Percentiles rank a stretch among this genome's conserved stretches.
These are phyloP conservation scores for Chrysosphaeria jannelii DNA, from an alignment of 2,329 filamentous ascomycete genomes.

Conservation along the genomic window DNA sequence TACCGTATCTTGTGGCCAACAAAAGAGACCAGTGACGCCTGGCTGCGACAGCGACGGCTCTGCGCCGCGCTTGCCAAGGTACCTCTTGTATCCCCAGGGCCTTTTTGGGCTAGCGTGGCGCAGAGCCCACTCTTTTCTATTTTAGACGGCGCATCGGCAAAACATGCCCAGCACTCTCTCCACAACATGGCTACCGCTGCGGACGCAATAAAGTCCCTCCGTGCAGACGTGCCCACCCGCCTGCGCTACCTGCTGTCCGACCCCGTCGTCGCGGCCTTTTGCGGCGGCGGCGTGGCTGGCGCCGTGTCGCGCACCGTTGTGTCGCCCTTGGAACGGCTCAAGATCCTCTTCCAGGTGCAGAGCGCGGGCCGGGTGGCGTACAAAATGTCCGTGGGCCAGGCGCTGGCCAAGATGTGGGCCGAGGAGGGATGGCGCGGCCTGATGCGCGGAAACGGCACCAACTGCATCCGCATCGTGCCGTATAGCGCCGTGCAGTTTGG, in stretches of 20 bases:
- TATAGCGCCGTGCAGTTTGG: constrained; percentile 97
- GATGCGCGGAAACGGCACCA: constrained; percentile 93
- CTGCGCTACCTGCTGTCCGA: constrained; percentile 52
- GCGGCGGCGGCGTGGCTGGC: constrained; percentile 76
- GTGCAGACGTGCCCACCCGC: constrained; percentile 14
- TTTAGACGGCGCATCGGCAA: too few species aligned
- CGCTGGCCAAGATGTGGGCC: constrained; percentile 75
- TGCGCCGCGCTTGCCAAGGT: too few species aligned
- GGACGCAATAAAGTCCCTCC: too few species aligned
- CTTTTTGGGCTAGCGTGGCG: too few species aligned
- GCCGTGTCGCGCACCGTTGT: constrained; percentile 96
- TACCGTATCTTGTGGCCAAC: too few species aligned
- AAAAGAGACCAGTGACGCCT: too few species aligned
- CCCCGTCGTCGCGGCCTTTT: constrained; percentile 70
- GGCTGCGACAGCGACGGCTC: too few species aligned
- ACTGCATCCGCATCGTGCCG: constrained; percentile 91
- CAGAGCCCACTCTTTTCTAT: too few species aligned
- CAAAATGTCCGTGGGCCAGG: constrained; percentile 70
- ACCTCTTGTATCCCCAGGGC: too few species aligned
- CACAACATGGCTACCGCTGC: constrained; percentile 1
- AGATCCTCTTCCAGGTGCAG: constrained; percentile 95
- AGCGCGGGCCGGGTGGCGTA: constrained; percentile 76
- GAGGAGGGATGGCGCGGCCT: constrained; percentile 95
- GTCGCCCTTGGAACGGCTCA: constrained; percentile 78
- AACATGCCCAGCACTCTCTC: too few species aligned